A percentile compares a stretch with the other conserved stretches of the same genome.
Conservation (phyloP, 169 alveolate genomes). For the Plasmodium fragile region DNA sequence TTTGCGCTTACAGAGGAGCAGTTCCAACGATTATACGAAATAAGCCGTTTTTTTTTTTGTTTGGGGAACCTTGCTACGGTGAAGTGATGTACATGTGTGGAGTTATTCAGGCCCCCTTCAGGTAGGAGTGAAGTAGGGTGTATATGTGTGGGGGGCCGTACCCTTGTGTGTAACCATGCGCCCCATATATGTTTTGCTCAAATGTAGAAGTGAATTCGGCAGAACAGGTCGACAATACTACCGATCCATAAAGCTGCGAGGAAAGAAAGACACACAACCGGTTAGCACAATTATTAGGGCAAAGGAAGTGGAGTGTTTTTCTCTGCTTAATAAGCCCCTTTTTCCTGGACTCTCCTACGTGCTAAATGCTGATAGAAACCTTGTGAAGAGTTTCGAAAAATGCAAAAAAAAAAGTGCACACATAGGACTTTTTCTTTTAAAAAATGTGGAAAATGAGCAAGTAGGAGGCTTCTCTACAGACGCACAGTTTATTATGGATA, state of each 20-base stretch:
- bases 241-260: conserved; percentile 17
- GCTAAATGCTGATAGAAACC: conserved; percentile 32
- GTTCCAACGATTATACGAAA: not conserved
- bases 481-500: not conserved
- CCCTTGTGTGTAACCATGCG: conserved; percentile 18
- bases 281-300: not conserved
- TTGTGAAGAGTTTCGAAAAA: conserved; percentile 2
- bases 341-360: conserved; percentile 69
- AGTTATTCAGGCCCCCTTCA: not conserved
- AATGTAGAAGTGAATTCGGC: not conserved
- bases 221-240: not conserved
- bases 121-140: not conserved
- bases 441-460: conserved; percentile 4
- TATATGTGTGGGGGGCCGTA: not conserved
- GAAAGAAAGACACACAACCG: conserved; percentile 13
- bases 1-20: not conserved
- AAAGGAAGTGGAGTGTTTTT: conserved; percentile 17
- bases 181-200: not conserved
- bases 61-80: not conserved
- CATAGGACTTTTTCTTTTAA: conserved; percentile 58
- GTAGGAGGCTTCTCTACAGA: not conserved
- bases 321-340: conserved; percentile 49
- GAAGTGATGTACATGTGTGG: not conserved
- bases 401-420: conserved; percentile 13
- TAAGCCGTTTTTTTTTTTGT: not conserved